Evolutionary conservation across 1,284 basidiomycete species (phyloP).

Genomic region (Malassezia slooffiae): DNA sequence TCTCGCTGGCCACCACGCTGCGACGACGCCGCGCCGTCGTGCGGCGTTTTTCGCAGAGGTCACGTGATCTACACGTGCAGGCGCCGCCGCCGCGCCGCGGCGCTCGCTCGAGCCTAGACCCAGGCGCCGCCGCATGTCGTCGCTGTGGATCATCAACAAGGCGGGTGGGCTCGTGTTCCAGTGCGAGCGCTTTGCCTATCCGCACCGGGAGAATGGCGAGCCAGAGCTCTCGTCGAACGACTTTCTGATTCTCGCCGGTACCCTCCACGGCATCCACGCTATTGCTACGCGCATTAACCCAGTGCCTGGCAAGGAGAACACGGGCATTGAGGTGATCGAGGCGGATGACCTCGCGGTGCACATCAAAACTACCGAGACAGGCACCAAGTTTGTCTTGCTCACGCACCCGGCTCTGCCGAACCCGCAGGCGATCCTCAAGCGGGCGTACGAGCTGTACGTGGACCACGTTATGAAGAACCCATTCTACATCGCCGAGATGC

Average conservation of each 20-base stretch:
- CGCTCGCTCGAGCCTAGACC: neutral
- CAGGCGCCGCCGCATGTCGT: constrained; percentile 22
- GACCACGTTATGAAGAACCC: constrained; percentile 99
- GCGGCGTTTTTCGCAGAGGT: neutral
- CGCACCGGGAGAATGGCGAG: constrained; percentile 17
- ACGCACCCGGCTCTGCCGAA: constrained; percentile 65
- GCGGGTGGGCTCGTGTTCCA: constrained; percentile 94
- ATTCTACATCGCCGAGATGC: constrained; percentile 98
- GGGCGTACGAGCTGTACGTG: constrained; percentile 77
- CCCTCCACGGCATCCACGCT: constrained; percentile 92
- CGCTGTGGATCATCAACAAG: constrained; percentile 93
- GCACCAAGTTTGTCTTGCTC: constrained; percentile 91
- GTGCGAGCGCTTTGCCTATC: constrained; percentile 57
- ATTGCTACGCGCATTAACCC: constrained; percentile 88
- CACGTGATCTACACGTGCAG: neutral
- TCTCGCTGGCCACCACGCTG: no score
- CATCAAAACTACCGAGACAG: constrained; percentile 80
- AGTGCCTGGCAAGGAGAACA: constrained; percentile 49
- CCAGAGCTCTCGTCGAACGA: constrained; percentile 70
- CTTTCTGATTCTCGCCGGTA: constrained; percentile 89
- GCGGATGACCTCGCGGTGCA: constrained; percentile 85
- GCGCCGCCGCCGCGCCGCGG: neutral
- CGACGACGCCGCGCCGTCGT: constrained; percentile 1
- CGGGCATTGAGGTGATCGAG: constrained; percentile 84
- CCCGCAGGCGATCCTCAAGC: constrained; percentile 51